These are phyloP conservation scores for Blastomyces gilchristii DNA, from an alignment of 2,329 filamentous ascomycete genomes.

Conservation along the genomic window DNA sequence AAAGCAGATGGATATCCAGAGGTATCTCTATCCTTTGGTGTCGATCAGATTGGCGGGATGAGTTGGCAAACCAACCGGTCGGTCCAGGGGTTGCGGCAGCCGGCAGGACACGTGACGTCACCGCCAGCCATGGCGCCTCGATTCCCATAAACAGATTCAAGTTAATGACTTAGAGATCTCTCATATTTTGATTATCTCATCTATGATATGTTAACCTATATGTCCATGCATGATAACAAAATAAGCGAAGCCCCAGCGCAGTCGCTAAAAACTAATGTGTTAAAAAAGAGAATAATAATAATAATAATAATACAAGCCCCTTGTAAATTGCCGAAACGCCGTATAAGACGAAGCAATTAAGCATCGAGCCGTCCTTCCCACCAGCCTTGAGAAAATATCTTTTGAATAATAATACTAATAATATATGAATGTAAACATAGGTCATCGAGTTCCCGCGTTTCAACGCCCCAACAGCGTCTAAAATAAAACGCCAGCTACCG, in stretches of 20 bases:
- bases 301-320: neutral
- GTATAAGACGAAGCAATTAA: no score
- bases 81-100: neutral
- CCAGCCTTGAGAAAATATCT: neutral
- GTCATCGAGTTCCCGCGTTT: neutral
- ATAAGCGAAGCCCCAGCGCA: neutral
- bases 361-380: neutral
- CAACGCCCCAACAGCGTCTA: constrained; percentile 17
- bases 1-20: neutral
- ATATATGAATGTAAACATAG: neutral
- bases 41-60: neutral
- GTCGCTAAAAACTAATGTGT: neutral
- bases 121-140: no score
- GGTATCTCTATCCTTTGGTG: neutral
- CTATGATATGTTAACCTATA: constrained; percentile 5
- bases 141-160: neutral
- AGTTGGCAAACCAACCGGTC: neutral
- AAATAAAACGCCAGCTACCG: constrained; percentile 7
- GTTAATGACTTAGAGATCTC: neutral
- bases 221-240: constrained; percentile 6
- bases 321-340: neutral
- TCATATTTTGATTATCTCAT: neutral
- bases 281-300: neutral
- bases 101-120: neutral
- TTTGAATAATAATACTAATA: constrained; percentile 1